Conservation (phyloP, 805 yeast species). For the Zygosaccharomyces bisporus region DNA sequence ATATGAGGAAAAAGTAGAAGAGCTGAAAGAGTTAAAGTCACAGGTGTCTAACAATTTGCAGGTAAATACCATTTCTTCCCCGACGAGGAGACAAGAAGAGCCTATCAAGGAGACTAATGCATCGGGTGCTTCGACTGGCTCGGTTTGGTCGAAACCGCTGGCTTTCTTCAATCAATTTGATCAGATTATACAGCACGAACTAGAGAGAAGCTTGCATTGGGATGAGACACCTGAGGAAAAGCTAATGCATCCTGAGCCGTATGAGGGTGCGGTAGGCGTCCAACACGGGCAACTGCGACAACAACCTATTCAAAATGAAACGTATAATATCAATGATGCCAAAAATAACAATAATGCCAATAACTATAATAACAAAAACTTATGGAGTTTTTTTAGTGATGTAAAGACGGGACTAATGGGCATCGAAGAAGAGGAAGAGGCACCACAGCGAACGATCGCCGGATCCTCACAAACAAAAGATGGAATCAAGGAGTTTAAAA, state of each 20-base stretch:
- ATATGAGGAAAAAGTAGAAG: conserved; percentile 41
- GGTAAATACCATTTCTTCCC: neutral
- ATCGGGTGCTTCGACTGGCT: conserved; percentile 10
- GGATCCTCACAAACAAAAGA: neutral
- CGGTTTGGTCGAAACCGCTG: conserved; percentile 52
- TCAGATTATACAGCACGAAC: conserved; percentile 58
- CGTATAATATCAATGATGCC: neutral
- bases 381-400: conserved; percentile 52
- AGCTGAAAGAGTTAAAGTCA: conserved; percentile 34
- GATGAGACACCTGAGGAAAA: conserved; percentile 17
- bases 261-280: conserved; percentile 1
- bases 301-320: neutral
- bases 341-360: neutral
- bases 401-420: conserved; percentile 43
- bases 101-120: neutral
- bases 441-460: conserved; percentile 1
- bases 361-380: conserved; percentile 23
- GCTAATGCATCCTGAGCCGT: neutral
- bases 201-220: conserved; percentile 49
- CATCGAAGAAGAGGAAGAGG: conserved; percentile 30
- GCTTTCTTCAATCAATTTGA: conserved; percentile 65
- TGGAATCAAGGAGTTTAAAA: conserved; percentile 7
- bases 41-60: conserved; percentile 26
- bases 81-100: conserved; percentile 2
- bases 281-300: conserved; percentile 4